Base-by-base conservation (phyloP, 305 asterid genomes). In the Fraxinus greggii region DNA sequence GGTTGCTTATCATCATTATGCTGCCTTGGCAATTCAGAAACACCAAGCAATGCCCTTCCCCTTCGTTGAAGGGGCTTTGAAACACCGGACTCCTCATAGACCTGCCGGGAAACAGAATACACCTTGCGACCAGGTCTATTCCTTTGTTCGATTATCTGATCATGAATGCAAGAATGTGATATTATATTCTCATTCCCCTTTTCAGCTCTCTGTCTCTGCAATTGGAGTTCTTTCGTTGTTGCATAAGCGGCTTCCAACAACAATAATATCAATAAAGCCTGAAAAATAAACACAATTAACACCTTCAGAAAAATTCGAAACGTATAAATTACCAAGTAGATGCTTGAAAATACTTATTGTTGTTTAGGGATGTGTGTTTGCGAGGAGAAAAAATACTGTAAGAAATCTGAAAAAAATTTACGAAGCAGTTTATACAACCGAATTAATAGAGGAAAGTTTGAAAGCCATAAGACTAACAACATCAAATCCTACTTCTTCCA, bases 151-250 rank as follows among this genome's bases (percentile, higher is more conserved):
- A 93, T 90, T 84, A 95, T 93, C 87, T 93, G 97, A 86, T 95
- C 98, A 81, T 95, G 98, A 78, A 95, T 95, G 83, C 98, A 95
- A 81, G 98, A 92, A 88, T 95, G 98, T 9, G 96, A 87, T 78
- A 84, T 63, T 67, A 86, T 81, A 81, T 79, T 83, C 28, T 89
- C 86, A 29, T 86, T 87, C 77, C 85, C 88, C 81, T 88, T 84
- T 82, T 89, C 89, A 67, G 80, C 35, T 69, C 83, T 90, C 54
- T 86, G 85, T 81, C 89, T 85, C 74, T 83, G 88, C 86, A 88
- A 82, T 56, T 77, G 75, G 81, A 83, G 85, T 61, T 88, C 92
- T 54, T 81, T 85, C 42, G 88, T 28, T 59, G 93, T 83, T 61
- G 89, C 92, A 75, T 80, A 83, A 69, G 90, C 89, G 84, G 88